These are phyloP conservation scores for Quercus aquifolioides DNA, from an alignment of 306 rosid species.

Conservation along the genomic window DNA sequence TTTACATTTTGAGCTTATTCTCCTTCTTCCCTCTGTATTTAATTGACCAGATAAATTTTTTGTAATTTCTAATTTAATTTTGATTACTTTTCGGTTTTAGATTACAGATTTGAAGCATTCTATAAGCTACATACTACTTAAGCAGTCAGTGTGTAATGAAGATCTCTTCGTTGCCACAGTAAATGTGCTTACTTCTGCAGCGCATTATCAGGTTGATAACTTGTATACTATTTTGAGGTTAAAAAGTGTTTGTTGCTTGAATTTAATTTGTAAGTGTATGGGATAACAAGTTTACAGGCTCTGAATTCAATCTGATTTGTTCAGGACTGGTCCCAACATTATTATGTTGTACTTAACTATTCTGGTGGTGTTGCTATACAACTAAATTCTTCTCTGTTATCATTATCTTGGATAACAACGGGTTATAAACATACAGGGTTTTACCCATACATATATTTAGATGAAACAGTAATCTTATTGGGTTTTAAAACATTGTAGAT, in stretches of 20 bases:
- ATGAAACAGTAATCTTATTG: not conserved
- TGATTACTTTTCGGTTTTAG: conserved; percentile 37
- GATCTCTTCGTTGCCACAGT: conserved; percentile 74
- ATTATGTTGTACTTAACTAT: not conserved
- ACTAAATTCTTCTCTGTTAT: not conserved
- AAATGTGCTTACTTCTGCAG: conserved; percentile 74
- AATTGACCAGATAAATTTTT: conserved; percentile 5
- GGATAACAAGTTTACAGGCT: conserved; percentile 14
- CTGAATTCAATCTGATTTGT: not conserved
- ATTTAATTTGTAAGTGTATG: not conserved
- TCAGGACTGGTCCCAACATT: not conserved
- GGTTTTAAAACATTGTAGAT: not conserved
- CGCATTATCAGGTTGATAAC: conserved; percentile 67
- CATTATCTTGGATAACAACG: not conserved
- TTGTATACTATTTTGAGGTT: not conserved
- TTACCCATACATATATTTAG: not conserved
- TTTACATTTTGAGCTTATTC: conserved; percentile 24
- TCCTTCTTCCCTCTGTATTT: not conserved
- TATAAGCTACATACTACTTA: conserved; percentile 52
- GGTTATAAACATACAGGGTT: not conserved
- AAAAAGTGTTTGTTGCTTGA: not conserved
- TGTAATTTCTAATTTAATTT: conserved; percentile 7
- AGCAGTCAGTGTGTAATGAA: conserved; percentile 62
- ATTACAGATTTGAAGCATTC: conserved; percentile 57
- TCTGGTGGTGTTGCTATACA: not conserved